Conservation (phyloP, 768 basidiomycete genomes). For the Pleurotus cornucopiae region DNA sequence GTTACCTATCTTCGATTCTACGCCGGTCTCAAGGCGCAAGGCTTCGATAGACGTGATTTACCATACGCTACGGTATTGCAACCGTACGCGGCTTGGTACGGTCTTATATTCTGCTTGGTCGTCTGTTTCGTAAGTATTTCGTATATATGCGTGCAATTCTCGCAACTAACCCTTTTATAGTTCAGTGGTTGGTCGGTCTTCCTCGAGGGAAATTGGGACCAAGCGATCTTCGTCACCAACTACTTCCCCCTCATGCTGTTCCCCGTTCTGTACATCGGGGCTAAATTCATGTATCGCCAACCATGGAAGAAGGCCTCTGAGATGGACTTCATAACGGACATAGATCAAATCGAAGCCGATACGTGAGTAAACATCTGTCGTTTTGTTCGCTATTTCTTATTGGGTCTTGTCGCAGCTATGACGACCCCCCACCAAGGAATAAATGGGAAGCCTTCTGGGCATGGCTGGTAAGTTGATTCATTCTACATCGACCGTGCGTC, state of each 20-base stretch:
- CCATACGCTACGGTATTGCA: slow-evolving; percentile 69
- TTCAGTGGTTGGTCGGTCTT: slow-evolving; percentile 41
- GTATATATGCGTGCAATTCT: neutral
- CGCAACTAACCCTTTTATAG: slow-evolving; percentile 19
- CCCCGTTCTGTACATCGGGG: slow-evolving; percentile 67
- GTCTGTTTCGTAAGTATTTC: slow-evolving; percentile 56
- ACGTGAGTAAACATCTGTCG: slow-evolving; percentile 29
- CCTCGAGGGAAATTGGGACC: slow-evolving; percentile 39
- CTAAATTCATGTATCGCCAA: slow-evolving; percentile 50
- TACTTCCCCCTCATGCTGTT: slow-evolving; percentile 72
- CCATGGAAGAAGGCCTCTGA: slow-evolving; percentile 47
- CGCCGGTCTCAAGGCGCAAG: slow-evolving; percentile 76
- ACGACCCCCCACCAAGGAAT: slow-evolving; percentile 71
- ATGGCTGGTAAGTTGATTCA: slow-evolving; percentile 59
- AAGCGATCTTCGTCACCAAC: slow-evolving; percentile 75
- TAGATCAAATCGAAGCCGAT: slow-evolving; percentile 68
- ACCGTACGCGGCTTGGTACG: slow-evolving; percentile 71
- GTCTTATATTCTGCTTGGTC: slow-evolving; percentile 34
- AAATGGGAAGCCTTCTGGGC: slow-evolving; percentile 68
- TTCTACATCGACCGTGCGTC: neutral
- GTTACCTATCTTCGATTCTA: slow-evolving; percentile 82
- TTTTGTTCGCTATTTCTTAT: neutral
- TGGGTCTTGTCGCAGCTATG: slow-evolving; percentile 33
- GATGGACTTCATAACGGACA: slow-evolving; percentile 81
- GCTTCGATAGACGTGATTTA: slow-evolving; percentile 63